Evolutionary conservation across 2,329 filamentous ascomycete genomes (phyloP).

Genomic region (Aschersonia sp.): DNA sequence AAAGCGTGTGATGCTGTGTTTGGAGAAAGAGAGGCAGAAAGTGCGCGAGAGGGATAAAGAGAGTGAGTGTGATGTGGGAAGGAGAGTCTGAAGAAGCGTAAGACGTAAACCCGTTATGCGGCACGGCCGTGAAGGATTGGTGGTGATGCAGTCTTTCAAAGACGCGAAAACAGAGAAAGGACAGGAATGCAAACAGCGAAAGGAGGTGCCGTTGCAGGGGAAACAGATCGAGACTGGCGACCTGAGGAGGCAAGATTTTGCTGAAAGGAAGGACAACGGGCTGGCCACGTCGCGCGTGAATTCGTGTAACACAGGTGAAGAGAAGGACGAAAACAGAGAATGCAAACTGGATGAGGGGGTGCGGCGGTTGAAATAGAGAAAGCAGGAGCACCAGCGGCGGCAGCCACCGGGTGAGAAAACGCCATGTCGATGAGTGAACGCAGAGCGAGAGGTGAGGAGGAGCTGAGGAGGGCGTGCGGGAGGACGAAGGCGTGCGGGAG

Average conservation of each 20-base stretch:
- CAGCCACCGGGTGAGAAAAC: not conserved
- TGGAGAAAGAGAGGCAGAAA: no score
- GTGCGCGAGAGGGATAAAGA: no score
- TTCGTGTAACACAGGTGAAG: slow-evolving; percentile 6
- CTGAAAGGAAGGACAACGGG: slow-evolving; percentile 11
- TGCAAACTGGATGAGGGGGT: not conserved
- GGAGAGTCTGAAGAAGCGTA: not conserved
- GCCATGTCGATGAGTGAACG: not conserved
- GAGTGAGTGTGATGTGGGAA: no score
- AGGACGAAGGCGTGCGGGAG: no score
- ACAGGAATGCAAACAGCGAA: slow-evolving; percentile 16
- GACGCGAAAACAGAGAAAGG: slow-evolving; percentile 23
- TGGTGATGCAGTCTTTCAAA: slow-evolving; percentile 31
- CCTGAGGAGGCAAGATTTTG: slow-evolving; percentile 1
- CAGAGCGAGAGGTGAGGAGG: not conserved
- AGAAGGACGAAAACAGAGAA: slow-evolving; percentile 5
- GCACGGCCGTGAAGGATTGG: slow-evolving; percentile 20
- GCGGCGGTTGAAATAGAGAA: slow-evolving; percentile 1
- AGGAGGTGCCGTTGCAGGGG: slow-evolving; percentile 9
- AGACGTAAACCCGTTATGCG: slow-evolving; percentile 6
- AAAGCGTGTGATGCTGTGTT: no score
- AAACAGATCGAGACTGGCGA: slow-evolving; percentile 8
- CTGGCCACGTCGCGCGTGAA: not conserved
- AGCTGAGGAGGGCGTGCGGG: not conserved
- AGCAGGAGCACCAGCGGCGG: not conserved